Base-by-base conservation (phyloP, 108 stramenopile genomes). In the Pseudonitzschia multiseries region DNA sequence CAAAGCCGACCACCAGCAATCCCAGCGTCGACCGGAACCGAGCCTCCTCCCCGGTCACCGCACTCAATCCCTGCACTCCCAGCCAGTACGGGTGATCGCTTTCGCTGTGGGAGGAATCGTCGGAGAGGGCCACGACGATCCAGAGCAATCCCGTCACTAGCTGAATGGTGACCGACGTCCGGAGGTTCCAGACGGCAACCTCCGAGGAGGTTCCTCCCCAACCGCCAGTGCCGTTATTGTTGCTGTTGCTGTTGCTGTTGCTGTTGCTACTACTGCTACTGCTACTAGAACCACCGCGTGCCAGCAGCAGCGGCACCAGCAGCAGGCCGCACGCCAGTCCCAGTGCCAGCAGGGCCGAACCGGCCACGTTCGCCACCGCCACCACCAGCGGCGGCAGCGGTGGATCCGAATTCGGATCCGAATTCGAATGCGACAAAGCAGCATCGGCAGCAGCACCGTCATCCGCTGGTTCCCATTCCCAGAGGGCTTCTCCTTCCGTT, bases 1-100 rank as follows among this genome's bases (percentile, higher is more conserved):
- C 56, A 65, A 78, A 81, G 13, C 89, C 89, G 17, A 77, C 57
- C 77, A 83, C 79, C 26, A 90, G 57, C 40, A 87, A 46, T 9
- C 75, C 75, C 43, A 62, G 68, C 8, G 67, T 76, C 27, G 40
- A 56, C 68, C 60, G 59, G 28, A 41, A 61, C 8, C 50, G 27
- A 8, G 26, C 44, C 20, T 10, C 46, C 54, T 26, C 26, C 6
- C 31, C 64, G 24, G 13, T 40, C 33, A 13, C 42, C 28, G 66
- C 53, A 4, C 21, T 29, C 31, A 17, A 9, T 36, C 52, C 33
- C 24, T 18, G 26, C 44, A 26, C 10, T 18, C 9, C 46, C 24
- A n/a, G n/a, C n/a, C n/a, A n/a, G n/a, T n/a, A n/a, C n/a, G n/a
- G n/a, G n/a, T n/a, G n/a, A n/a, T n/a, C n/a, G n/a, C n/a, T n/a